These are phyloP conservation scores for Epithemia pelagica DNA, from an alignment of 108 stramenopile genomes.

Conservation along the genomic window DNA sequence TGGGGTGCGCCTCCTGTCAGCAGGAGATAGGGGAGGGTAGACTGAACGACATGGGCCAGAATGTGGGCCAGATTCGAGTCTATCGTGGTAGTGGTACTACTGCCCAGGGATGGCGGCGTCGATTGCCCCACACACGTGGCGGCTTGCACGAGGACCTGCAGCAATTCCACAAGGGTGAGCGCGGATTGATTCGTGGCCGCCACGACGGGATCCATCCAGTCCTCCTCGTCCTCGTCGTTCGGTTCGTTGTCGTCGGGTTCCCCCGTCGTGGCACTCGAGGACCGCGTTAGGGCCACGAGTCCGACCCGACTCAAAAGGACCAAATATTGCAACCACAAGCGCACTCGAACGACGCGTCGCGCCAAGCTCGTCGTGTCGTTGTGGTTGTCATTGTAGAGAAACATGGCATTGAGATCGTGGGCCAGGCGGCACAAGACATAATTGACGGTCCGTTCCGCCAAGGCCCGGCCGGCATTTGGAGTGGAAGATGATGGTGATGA, in stretches of 20 bases:
- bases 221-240: too few relatives aligned
- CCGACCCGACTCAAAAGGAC: conserved; percentile 53
- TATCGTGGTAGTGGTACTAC: conserved; percentile 2
- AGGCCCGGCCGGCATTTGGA: conserved; percentile 2
- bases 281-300: conserved; percentile 29
- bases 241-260: conserved; percentile 3
- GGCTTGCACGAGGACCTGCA: conserved; percentile 32
- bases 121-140: conserved; percentile 12
- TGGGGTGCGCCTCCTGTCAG: conserved; percentile 5
- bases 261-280: conserved; percentile 1
- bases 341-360: conserved; percentile 24
- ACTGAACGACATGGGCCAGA: conserved; percentile 50
- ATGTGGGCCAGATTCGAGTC: conserved; percentile 13
- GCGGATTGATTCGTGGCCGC: conserved; percentile 1
- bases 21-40: conserved; percentile 57
- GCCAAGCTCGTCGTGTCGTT: background rate
- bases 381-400: conserved; percentile 4
- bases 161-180: conserved; percentile 20
- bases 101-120: conserved; percentile 2
- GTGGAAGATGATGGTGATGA: background rate
- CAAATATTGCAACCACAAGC: conserved; percentile 61
- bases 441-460: conserved; percentile 42
- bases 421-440: conserved; percentile 33
- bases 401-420: conserved; percentile 53
- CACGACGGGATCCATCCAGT: conserved; percentile 1